A percentile compares a stretch with the other conserved stretches of the same genome.
phyloP scores from a whole-genome alignment of 2,329 filamentous ascomycete genomes.

The Cercospora sesami region DNA sequence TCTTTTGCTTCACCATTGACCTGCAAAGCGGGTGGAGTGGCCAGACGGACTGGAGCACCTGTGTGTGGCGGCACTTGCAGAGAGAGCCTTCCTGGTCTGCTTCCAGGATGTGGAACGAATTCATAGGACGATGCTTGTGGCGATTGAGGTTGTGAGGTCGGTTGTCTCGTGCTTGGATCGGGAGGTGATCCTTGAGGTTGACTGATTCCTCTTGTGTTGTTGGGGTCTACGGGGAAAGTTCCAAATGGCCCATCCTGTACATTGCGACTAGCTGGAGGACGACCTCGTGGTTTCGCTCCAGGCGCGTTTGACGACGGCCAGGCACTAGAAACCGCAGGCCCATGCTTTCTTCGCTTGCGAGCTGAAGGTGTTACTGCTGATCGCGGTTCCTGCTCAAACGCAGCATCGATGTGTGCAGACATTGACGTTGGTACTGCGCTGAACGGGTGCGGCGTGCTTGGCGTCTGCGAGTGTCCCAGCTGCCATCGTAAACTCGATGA shows the following conservation, averaged over 20 bases:
- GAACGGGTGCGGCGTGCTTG: slow-evolving; percentile 65
- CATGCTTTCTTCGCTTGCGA: slow-evolving; percentile 65
- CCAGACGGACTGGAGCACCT: slow-evolving; percentile 61
- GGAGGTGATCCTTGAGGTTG: slow-evolving; percentile 20
- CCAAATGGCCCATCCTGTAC: slow-evolving; percentile 67
- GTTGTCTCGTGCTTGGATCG: slow-evolving; percentile 6
- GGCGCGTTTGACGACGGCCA: slow-evolving; percentile 70
- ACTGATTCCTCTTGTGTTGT: slow-evolving; percentile 25
- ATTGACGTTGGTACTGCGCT: slow-evolving; percentile 69
- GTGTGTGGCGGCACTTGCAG: slow-evolving; percentile 64
- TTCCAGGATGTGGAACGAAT: slow-evolving; percentile 28
- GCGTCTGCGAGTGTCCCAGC: slow-evolving; percentile 30
- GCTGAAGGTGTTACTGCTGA: slow-evolving; percentile 70
- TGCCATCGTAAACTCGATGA: slow-evolving; percentile 43
- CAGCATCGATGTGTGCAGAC: slow-evolving; percentile 45
- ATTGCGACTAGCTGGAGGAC: slow-evolving; percentile 73
- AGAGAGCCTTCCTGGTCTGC: slow-evolving; percentile 55
- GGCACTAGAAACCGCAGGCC: slow-evolving; percentile 84
- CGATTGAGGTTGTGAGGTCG: slow-evolving; percentile 47
- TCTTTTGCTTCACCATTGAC: slow-evolving; percentile 52
- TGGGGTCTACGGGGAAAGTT: slow-evolving; percentile 65
- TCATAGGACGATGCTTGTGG: slow-evolving; percentile 52
- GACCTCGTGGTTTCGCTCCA: slow-evolving; percentile 71
- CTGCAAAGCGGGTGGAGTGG: slow-evolving; percentile 59
- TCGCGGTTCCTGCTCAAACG: slow-evolving; percentile 60